Base-by-base conservation (phyloP, 1,139 yeast genomes). In the Suhomyces guaymorum region DNA sequence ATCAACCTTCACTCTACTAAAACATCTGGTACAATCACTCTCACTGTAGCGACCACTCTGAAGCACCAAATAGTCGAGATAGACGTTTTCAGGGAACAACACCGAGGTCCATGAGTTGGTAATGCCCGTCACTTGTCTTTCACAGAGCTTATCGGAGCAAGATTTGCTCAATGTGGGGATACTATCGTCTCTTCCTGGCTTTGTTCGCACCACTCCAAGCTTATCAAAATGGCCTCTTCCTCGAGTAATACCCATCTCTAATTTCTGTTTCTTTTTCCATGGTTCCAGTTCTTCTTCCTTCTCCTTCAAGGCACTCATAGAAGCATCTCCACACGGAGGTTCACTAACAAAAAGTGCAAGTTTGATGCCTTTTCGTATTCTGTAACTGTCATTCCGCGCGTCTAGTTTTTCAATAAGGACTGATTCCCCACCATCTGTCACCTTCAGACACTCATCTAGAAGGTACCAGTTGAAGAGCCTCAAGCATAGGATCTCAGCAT, bases 241-340 rank as follows among this genome's bases (percentile, higher is more conserved):
- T 44, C 96, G 26, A 7, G 34, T 32, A 4, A 37, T 24, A 12
- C 26, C 32, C 28, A 12, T 18, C 15, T 13, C 35, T 23, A 22
- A 34, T 22, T 30, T 41, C 32, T 18, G 33, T 17, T 39, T 38
- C 28, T 31, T 45, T 31, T 26, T 18, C 44, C 48, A 39, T 19
- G 47, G 42, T 27, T 33, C 47, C 39, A 46, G 35, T 9, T 47
- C 43, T 7, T 34, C 46, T 23, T 29, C 35, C 26, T 39, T 35
- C n/a, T 29, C 35, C 26, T 39, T 35, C n/a, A 48, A 28, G 26
- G 48, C 46, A 22, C 56, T 29, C 78, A 88, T 75, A 7, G 95
- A 83, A 0, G 88, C 82, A 55, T 90, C 97, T 1, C 98, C 98
- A 64, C 98, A 90, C 0, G 97, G 97, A 0, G 86, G 73, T 44